Evolutionary conservation across 2,329 filamentous ascomycete species (phyloP).

Genomic region (Fusarium coffeatum): DNA sequence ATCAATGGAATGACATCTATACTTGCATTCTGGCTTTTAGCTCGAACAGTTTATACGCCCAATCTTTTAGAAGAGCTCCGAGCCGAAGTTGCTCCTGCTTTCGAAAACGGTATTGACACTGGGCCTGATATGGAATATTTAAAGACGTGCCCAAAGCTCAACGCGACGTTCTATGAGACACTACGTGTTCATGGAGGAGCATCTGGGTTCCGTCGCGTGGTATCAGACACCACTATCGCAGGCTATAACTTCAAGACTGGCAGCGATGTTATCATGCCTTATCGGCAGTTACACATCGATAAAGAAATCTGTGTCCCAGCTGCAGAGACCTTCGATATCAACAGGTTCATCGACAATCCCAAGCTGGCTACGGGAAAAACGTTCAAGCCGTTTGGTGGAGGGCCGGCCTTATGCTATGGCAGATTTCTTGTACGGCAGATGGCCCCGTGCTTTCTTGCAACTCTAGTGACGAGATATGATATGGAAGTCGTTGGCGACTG

Average conservation of each 20-base stretch:
- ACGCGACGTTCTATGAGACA: neutral
- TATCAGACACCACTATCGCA: neutral
- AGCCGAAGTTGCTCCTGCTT: neutral
- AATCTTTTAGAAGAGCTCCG: neutral
- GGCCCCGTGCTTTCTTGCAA: neutral
- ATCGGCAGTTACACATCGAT: neutral
- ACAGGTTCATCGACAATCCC: neutral
- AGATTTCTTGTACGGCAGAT: neutral
- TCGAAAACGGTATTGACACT: neutral
- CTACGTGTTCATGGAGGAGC: neutral
- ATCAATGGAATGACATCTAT: constrained; percentile 1
- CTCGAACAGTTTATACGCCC: neutral
- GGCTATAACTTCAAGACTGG: neutral
- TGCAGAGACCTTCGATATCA: neutral
- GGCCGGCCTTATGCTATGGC: neutral
- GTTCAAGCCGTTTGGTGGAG: neutral
- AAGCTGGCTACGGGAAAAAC: neutral
- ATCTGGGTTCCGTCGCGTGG: neutral
- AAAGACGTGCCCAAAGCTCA: neutral
- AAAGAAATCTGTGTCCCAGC: neutral
- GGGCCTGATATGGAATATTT: neutral
- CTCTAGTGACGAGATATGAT: neutral
- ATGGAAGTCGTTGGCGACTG: neutral
- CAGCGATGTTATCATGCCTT: neutral
- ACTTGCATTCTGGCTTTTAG: neutral